A percentile compares a stretch with the other conserved stretches of the same genome.
Conservation (phyloP, 257 asterid species). For the Capsicum baccatum region DNA sequence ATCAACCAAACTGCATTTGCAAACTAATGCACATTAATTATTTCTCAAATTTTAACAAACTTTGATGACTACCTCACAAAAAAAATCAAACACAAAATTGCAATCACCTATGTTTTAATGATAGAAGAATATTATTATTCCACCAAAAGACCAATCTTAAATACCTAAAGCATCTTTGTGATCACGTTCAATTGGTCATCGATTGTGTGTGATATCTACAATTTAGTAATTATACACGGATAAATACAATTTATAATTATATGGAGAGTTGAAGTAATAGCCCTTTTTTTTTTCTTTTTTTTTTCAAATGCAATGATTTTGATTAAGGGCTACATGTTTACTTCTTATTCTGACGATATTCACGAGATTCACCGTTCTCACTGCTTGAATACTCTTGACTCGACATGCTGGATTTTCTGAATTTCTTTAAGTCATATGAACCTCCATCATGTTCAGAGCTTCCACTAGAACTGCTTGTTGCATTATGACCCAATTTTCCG, state of each 20-base stretch:
- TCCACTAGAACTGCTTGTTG: conserved; percentile 48
- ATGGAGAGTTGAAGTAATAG: not conserved
- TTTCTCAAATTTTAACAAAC: not conserved
- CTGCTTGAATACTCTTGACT: conserved; percentile 74
- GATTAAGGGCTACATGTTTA: conserved; percentile 35
- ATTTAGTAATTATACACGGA: not conserved
- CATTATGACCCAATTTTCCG: conserved; percentile 43
- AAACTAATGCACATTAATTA: conserved; percentile 3
- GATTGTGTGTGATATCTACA: not conserved
- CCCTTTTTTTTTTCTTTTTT: not conserved
- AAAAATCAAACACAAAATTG: not conserved
- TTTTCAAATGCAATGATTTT: not conserved
- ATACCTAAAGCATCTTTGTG: not conserved
- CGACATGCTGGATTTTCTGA: conserved; percentile 48
- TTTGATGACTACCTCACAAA: not conserved
- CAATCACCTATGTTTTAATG: not conserved
- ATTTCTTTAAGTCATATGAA: conserved; percentile 42
- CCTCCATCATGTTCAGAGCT: conserved; percentile 53
- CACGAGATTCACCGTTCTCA: conserved; percentile 53
- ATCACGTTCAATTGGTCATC: conserved; percentile 3
- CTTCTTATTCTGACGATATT: conserved; percentile 31
- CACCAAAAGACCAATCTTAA: conserved; percentile 7
- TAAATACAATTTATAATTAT: conserved; percentile 28
- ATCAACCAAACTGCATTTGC: not conserved
- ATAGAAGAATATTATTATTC: conserved; percentile 12